A percentile compares a stretch with the other conserved stretches of the same genome.
Evolutionary conservation across 805 yeast species (phyloP).

Genomic region (Saccharomycopsis sp.): DNA sequence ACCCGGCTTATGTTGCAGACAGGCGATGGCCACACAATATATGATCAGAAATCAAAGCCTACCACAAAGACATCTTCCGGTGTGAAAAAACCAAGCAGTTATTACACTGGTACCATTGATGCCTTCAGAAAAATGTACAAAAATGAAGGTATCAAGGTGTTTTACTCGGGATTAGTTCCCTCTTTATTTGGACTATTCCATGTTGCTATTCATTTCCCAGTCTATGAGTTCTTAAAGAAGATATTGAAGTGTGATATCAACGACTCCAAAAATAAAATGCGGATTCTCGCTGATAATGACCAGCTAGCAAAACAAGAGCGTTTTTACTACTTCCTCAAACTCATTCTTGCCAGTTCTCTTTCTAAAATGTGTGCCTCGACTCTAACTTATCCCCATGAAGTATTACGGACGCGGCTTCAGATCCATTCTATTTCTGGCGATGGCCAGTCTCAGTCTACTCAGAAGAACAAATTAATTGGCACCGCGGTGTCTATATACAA

Average conservation of each 20-base stretch:
- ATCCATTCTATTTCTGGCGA: constrained; percentile 30
- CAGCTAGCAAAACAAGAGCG: constrained; percentile 20
- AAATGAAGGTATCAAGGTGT: constrained; percentile 73
- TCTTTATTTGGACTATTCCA: constrained; percentile 86
- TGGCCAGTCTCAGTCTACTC: background rate
- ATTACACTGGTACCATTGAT: constrained; percentile 73
- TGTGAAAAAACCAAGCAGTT: constrained; percentile 23
- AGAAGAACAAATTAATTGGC: constrained; percentile 17
- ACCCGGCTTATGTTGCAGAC: constrained; percentile 89
- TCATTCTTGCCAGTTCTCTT: constrained; percentile 62
- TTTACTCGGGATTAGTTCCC: constrained; percentile 86
- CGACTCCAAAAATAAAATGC: constrained; percentile 24
- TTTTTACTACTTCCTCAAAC: constrained; percentile 33
- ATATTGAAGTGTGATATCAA: constrained; percentile 33
- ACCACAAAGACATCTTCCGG: constrained; percentile 19
- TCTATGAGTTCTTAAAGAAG: constrained; percentile 73
- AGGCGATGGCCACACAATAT: constrained; percentile 36
- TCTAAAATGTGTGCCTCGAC: constrained; percentile 87
- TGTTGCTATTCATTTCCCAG: constrained; percentile 94
- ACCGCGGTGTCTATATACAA: constrained; percentile 32
- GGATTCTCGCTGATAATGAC: constrained; percentile 18
- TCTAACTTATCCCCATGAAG: constrained; percentile 93
- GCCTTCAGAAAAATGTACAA: constrained; percentile 75
- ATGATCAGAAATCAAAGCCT: constrained; percentile 27
- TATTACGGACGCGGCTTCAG: constrained; percentile 86